Conservation (phyloP, 1,284 basidiomycete species). For the Boletellus dicymbophilus region DNA sequence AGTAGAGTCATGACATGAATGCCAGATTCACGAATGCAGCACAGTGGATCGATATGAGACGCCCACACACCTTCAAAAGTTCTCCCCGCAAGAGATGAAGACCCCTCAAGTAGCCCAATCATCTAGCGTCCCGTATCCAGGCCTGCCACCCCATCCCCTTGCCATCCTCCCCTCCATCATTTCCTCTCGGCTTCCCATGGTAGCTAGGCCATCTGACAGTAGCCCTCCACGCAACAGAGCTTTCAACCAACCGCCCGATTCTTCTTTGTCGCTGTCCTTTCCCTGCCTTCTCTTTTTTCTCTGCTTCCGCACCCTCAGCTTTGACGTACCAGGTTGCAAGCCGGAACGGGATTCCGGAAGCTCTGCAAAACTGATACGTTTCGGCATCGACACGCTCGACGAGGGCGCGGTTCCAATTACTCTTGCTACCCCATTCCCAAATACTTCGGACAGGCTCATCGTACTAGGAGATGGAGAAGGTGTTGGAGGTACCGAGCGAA, state of each 20-base stretch:
- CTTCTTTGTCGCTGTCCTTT: slow-evolving; percentile 26
- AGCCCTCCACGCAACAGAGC: slow-evolving; percentile 43
- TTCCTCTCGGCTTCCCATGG: slow-evolving; percentile 42
- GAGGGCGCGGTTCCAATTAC: slow-evolving; percentile 25
- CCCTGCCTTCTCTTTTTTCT: slow-evolving; percentile 27
- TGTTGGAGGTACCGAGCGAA: slow-evolving; percentile 30
- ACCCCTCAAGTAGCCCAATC: slow-evolving; percentile 54
- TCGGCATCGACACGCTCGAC: slow-evolving; percentile 58
- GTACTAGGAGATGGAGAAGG: slow-evolving; percentile 34
- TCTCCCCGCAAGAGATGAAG: not conserved
- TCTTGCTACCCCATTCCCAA: slow-evolving; percentile 32
- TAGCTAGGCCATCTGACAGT: slow-evolving; percentile 24
- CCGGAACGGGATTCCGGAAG: slow-evolving; percentile 60
- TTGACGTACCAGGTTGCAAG: slow-evolving; percentile 24
- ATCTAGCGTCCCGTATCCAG: slow-evolving; percentile 50
- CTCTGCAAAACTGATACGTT: slow-evolving; percentile 74
- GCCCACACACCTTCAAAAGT: slow-evolving; percentile 22
- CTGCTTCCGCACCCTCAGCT: slow-evolving; percentile 27
- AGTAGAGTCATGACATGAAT: too few species aligned
- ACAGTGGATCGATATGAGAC: too few species aligned
- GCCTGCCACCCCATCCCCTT: slow-evolving; percentile 46
- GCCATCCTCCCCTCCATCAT: slow-evolving; percentile 50
- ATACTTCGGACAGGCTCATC: slow-evolving; percentile 33
- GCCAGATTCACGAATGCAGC: too few species aligned
- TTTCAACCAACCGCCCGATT: slow-evolving; percentile 49